Base-by-base conservation (phyloP, 768 basidiomycete genomes). In the Coprinellus micaceus region DNA sequence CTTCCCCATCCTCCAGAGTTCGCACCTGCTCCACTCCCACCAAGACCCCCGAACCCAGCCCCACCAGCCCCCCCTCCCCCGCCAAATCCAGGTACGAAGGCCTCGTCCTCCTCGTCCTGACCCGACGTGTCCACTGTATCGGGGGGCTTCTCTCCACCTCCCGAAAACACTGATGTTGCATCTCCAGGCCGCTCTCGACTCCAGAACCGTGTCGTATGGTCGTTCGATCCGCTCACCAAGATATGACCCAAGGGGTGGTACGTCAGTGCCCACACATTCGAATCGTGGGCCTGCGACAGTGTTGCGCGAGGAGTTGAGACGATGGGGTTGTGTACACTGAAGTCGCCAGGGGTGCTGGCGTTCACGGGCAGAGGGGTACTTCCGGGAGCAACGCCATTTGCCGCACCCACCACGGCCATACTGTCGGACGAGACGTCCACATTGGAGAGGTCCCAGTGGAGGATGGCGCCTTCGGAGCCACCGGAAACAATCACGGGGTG, bases 141-240 rank as follows among this genome's bases (percentile, higher is more conserved):
- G 0, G 89, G 88, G 12, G 91, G 92, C 71, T 90, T 91, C 75
- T 93, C 90, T 15, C 89, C 91, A 5, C 88, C 89, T 7, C 83
- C 87, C 0, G 83, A 83, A 69, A 91, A 91, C 40, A 86, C 90
- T 53, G 82, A 83, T n/a, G 81, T 77, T 1, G 80, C 78, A 63
- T 92, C 91, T n/a, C 91, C 90, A 0, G 91, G 91, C 2, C 91
- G 82, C 66, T 94, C 91, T 63, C 96, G 84, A 47, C 88, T 87
- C 96, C 97, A 98, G 80, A 98, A 99, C n/a, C 95, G 84, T 5
- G 96, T 97, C 4, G 97, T 98, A 74, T 95, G 93, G 77, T 99
- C 97, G 75, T 97, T 98, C n/a, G 90, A 91, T 10, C 89, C 97
- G 59, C 85, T 88, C 59, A 88, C 94, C 63, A 99, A 86, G 63